Base-by-base conservation (phyloP, 768 basidiomycete genomes). In the Podaxis mareebaensis region DNA sequence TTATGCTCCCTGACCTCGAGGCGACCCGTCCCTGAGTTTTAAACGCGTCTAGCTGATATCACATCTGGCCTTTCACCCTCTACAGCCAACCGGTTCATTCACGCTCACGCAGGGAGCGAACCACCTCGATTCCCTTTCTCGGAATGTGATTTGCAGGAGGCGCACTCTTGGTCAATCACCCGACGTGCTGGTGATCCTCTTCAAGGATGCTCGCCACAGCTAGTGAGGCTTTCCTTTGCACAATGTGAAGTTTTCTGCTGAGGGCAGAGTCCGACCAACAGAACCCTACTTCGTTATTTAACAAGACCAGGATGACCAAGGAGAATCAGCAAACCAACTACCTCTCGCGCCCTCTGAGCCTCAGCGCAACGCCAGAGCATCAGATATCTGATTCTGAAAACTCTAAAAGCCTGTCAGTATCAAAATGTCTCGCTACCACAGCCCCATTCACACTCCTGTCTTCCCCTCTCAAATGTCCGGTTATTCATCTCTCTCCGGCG, bases 401-500 rank as follows among this genome's bases (percentile, higher is more conserved):
- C 54, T 39, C 54, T 55, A 55, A 55, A 55, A 20, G 30, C 33
- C 24, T 53, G 36, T 53, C 53, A 39, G n/a, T 11, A 39, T 1
- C 54, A 24, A 54, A 4, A 61, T 61, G 60, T 61, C 60, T 44
- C 60, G 26, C 59, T 80, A 80, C 69, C 51, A 72, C 38, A 83
- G 79, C 46, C 79, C 81, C 57, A 76, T 83, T 42, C 83, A 83
- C 62, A 65, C 76, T 33, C 77, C 79, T n/a, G 69, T 80, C 24
- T 68, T 51, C 64, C 66, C 61, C 60, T 68, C 40, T 44, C 69
- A 75, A 33, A 64, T 64, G 22, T 77, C 65, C 56, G 68, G 64
- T 60, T 79, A 74, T 58, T 65, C 71, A 65, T 49, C 71, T 65
- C 67, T 79, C 60, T 65, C 59, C 4, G 67, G 68, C 4, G 75